Base-by-base conservation (phyloP, 2,329 filamentous ascomycete species). In the Botrytis medusae region DNA sequence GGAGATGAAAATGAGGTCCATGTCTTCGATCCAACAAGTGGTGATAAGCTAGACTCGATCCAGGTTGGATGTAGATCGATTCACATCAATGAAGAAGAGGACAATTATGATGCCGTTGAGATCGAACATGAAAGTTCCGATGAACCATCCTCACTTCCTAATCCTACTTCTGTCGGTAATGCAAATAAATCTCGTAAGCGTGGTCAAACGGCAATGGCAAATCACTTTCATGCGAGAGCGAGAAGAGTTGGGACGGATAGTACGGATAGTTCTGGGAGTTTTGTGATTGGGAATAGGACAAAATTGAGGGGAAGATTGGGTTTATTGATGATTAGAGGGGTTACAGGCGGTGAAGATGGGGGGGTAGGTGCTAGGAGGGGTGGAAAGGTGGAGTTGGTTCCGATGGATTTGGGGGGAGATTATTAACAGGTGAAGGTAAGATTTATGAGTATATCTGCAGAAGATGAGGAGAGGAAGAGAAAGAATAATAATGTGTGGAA, bases 321-420 rank as follows among this genome's bases (percentile, higher is more conserved):
- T 4, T 46, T 72, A 14, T 57, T 72, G 46, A 72, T 72, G 60
- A 51, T 72, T 29, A 72, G 69, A 32, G 60, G 46, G 40, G 29
- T 25, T 10, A 18, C 18, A 7, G 37, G 34, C 2, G 40, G 40
- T 4, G 40, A 46, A n/a, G 46, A 29, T 9, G 46, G 12, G 10
- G 42, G 22, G 9, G 2, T 51, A 32, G 34, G 34, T 18, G 60
- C 29, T n/a, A 64, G 12, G 7, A 54, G 37, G 16, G 29, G 60
- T 10, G 60, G 54, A 29, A 70, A 61, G 0, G 54, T 72, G 20
- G 69, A 65, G 10, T 34, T 32, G 46, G 37, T 72, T 48, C 54
- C 37, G n/a, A 54, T 72, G 46, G n/a, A 72, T 72, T 57, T 72
- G 12, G 60, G 60, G 5, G 61, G 69, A 25, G 69, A 65, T 54